Base-by-base conservation (phyloP, 441 rosid genomes). In the Arabidopsis hybrid region DNA sequence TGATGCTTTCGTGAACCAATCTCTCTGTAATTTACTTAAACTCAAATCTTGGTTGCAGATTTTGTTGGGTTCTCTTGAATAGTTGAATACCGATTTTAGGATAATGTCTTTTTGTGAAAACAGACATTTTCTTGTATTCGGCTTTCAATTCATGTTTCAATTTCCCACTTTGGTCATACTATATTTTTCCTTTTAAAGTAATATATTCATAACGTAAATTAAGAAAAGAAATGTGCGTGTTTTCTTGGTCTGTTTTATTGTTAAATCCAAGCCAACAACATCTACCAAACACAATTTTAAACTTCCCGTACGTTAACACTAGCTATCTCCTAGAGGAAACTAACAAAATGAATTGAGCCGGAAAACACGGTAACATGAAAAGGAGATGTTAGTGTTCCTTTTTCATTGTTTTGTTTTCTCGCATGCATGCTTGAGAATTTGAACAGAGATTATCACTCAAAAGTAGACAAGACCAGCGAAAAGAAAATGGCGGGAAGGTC, bases 401-500 rank as follows among this genome's bases (percentile, higher is more conserved):
- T 71, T 63, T 40, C 3, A 5, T 0, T 62, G 5, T 55, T 46
- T 43, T 43, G 9, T 62, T 36, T 42, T 12, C 63, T 72, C 36
- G 21, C 29, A 45, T 47, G 21, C 29, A 55, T 47, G 52, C 26
- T 16, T 47, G 21, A 16, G 5, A 47, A 47, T 47, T 47, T 47
- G 52, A 47, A 47, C 52, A 7, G 2, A 42, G 29, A 7, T 31
- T 8, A 61, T 6, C 66, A 46, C 34, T 58, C 58, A 6, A 40
- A 40, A 65, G 43, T 52, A n/a, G 63, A 63, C 31, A 45, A 13
- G 53, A 62, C 5, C 10, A 52, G 21, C 31, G 5, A 26, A 14
- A 14, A 46, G 4, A 49, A 75, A 79, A 90, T 90, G 96, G 91
- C 89, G 7, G 93, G 87, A 53, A 90, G 94, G 75, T 78, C 88